Evolutionary conservation across 768 basidiomycete species (phyloP).

Genomic region (Clitopilus passeckerianus): DNA sequence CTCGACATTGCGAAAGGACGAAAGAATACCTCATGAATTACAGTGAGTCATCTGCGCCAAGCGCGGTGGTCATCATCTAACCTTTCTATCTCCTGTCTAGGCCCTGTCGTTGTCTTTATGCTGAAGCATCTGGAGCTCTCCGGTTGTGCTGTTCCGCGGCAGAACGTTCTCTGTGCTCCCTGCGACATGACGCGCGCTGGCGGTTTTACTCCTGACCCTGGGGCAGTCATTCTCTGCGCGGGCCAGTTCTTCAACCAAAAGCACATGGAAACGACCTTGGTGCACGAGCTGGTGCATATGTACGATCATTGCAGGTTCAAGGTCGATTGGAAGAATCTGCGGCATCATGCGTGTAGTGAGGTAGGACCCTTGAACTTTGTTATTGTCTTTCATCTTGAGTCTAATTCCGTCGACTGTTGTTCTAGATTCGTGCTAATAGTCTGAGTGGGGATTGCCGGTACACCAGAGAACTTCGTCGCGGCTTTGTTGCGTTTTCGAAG

Average conservation of each 20-base stretch:
- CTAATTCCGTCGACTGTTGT: background rate
- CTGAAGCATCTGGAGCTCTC: slow-evolving; percentile 79
- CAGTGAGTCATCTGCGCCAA: slow-evolving; percentile 45
- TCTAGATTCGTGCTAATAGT: slow-evolving; percentile 90
- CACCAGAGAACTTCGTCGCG: slow-evolving; percentile 74
- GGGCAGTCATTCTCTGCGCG: slow-evolving; percentile 82
- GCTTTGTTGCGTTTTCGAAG: slow-evolving; percentile 78
- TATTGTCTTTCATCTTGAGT: background rate
- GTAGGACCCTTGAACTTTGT: slow-evolving; percentile 36
- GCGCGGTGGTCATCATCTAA: slow-evolving; percentile 4
- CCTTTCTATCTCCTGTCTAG: slow-evolving; percentile 31
- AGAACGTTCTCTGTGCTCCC: slow-evolving; percentile 79
- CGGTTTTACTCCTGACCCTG: slow-evolving; percentile 75
- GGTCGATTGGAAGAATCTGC: slow-evolving; percentile 84
- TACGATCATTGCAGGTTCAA: slow-evolving; percentile 96
- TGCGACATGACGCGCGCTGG: slow-evolving; percentile 73
- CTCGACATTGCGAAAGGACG: slow-evolving; percentile 58
- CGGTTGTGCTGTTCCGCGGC: slow-evolving; percentile 64
- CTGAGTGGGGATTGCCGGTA: slow-evolving; percentile 91
- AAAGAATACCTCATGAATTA: slow-evolving; percentile 63
- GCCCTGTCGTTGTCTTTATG: slow-evolving; percentile 87
- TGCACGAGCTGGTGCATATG: slow-evolving; percentile 93
- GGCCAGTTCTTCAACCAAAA: slow-evolving; percentile 75
- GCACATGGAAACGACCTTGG: slow-evolving; percentile 90
- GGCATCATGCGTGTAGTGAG: slow-evolving; percentile 97